phyloP scores from a whole-genome alignment of 2,329 filamentous ascomycete genomes.

The Phaeosphaeria sp. region DNA sequence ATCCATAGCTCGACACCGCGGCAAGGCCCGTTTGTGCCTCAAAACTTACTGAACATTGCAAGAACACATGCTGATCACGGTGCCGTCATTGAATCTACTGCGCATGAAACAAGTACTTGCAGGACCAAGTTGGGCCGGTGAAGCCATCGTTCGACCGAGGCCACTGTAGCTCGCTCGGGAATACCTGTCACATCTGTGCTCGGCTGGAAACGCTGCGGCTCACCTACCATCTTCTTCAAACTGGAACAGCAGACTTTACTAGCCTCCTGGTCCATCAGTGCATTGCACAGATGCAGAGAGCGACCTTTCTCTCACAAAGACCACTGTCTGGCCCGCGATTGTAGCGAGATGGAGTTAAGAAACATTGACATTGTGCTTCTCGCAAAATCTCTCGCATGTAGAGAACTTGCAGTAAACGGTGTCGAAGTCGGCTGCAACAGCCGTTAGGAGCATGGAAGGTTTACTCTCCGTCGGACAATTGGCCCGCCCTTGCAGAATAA shows the following conservation, averaged over 20 bases:
- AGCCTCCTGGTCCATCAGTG: neutral
- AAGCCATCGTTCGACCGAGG: neutral
- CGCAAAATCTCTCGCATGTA: no score
- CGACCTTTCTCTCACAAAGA: no score
- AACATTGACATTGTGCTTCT: no score
- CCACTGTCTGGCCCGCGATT: no score
- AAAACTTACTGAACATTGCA: neutral
- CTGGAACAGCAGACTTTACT: neutral
- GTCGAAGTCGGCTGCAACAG: neutral
- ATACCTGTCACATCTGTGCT: neutral
- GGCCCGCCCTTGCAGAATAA: neutral
- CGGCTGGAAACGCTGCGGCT: neutral
- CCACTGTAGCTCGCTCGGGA: neutral
- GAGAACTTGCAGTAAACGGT: neutral
- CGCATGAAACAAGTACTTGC: neutral
- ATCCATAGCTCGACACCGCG: neutral
- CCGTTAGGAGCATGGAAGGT: neutral
- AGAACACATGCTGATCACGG: neutral
- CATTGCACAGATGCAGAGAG: neutral
- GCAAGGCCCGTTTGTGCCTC: neutral
- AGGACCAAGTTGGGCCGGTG: neutral
- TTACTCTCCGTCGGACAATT: conserved; percentile 6
- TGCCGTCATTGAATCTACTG: neutral
- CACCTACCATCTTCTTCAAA: neutral
- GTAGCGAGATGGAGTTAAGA: no score